These are phyloP conservation scores for Microbotryum intermedium DNA, from an alignment of 1,284 basidiomycete species.

Conservation along the genomic window DNA sequence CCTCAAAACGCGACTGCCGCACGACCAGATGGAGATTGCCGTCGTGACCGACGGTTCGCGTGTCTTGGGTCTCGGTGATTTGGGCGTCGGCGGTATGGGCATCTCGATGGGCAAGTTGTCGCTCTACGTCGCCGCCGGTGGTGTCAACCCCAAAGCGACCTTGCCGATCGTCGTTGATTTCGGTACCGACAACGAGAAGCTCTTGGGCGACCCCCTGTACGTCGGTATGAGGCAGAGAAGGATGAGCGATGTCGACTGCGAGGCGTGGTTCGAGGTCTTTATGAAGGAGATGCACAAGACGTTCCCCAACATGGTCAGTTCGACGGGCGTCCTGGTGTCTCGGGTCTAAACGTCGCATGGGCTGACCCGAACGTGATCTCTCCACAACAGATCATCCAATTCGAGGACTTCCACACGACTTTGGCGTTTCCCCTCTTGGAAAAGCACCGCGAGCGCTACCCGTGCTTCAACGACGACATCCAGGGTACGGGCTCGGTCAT, in stretches of 20 bases:
- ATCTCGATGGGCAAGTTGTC: constrained; percentile 90
- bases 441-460: constrained; percentile 61
- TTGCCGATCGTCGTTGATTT: constrained; percentile 78
- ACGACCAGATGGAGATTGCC: constrained; percentile 34
- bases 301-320: constrained; percentile 59
- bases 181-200: constrained; percentile 76
- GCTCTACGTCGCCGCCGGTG: constrained; percentile 66
- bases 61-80: constrained; percentile 85
- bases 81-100: constrained; percentile 57
- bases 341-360: neutral
- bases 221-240: constrained; percentile 71
- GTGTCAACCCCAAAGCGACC: constrained; percentile 73
- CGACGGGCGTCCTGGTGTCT: too few species aligned
- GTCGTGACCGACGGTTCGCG: constrained; percentile 69
- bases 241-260: constrained; percentile 49
- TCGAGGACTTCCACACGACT: constrained; percentile 49
- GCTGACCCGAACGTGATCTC: constrained; percentile 4
- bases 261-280: constrained; percentile 59
- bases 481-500: constrained; percentile 84
- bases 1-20: constrained; percentile 30
- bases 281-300: constrained; percentile 66
- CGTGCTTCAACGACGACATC: constrained; percentile 78
- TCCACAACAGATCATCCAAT: constrained; percentile 55
- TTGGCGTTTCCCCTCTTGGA: constrained; percentile 76
- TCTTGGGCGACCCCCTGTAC: constrained; percentile 81